Conservation (phyloP, 208 protist species). For the Trypanosomatidae sp. region DNA sequence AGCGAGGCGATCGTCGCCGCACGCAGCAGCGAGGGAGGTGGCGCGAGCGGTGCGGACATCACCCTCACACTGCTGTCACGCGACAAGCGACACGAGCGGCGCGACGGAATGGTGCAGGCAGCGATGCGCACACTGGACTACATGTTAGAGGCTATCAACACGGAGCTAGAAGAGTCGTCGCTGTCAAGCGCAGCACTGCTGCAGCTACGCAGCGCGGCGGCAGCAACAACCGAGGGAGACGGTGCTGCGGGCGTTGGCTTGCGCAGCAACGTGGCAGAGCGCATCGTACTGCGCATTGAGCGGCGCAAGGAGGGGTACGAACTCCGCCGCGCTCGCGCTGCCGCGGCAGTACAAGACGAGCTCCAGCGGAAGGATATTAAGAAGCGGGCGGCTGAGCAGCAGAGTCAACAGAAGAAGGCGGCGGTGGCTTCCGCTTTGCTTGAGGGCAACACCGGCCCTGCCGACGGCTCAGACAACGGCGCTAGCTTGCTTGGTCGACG, state of each 20-base stretch:
- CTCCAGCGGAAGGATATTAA: constrained; percentile 17
- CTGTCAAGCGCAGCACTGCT: constrained; percentile 33
- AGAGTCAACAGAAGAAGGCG: background rate
- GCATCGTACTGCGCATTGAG: constrained; percentile 65
- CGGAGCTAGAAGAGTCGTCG: constrained; percentile 54
- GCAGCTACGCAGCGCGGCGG: constrained; percentile 33
- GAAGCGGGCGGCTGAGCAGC: constrained; percentile 3
- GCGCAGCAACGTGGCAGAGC: constrained; percentile 46
- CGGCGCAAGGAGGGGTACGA: constrained; percentile 58
- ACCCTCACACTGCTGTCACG: constrained; percentile 6
- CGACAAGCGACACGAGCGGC: constrained; percentile 45
- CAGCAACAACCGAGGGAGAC: constrained; percentile 35
- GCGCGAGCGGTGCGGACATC: background rate
- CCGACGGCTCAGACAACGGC: background rate
- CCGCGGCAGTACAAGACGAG: constrained; percentile 26
- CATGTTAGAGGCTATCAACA: constrained; percentile 80
- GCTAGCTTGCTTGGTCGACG: background rate
- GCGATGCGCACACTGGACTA: constrained; percentile 54
- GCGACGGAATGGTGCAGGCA: constrained; percentile 58
- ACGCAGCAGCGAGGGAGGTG: constrained; percentile 12
- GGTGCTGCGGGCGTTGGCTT: background rate
- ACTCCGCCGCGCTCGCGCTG: constrained; percentile 21
- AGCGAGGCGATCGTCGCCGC: constrained; percentile 30
- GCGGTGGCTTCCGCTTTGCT: background rate
- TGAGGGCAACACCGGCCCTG: background rate